Evolutionary conservation across 1,284 basidiomycete species (phyloP).

Genomic region (Puccinia horiana): DNA sequence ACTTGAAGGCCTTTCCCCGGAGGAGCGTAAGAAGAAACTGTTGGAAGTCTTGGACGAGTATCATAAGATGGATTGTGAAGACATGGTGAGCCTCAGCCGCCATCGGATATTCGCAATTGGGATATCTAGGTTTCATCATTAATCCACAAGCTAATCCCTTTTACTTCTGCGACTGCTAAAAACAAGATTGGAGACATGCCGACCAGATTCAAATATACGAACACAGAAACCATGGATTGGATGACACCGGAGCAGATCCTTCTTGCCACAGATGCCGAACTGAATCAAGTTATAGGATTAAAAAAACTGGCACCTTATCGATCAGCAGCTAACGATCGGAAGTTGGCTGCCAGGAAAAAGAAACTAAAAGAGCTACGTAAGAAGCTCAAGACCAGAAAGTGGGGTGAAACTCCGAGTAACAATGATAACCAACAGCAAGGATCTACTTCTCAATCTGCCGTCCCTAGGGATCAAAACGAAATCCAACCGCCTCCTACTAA

Average conservation of each 20-base stretch:
- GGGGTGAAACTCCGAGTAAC: constrained; percentile 60
- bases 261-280: constrained; percentile 84
- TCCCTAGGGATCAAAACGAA: constrained; percentile 32
- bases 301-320: constrained; percentile 90
- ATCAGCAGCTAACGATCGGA: constrained; percentile 59
- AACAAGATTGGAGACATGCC: constrained; percentile 79
- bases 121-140: background rate
- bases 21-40: constrained; percentile 61
- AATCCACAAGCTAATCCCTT: background rate
- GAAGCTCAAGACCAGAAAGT: constrained; percentile 62
- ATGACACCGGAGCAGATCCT: constrained; percentile 85
- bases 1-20: constrained; percentile 58
- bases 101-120: background rate
- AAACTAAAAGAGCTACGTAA: constrained; percentile 74
- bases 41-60: constrained; percentile 88
- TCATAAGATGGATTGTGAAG: constrained; percentile 89
- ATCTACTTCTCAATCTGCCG: constrained; percentile 51
- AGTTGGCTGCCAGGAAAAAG: constrained; percentile 68
- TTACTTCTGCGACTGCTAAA: constrained; percentile 27
- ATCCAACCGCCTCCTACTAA: constrained; percentile 53
- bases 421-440: constrained; percentile 49
- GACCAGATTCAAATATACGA: constrained; percentile 89
- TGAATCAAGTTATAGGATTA: constrained; percentile 84
- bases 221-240: constrained; percentile 70
- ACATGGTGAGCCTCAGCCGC: constrained; percentile 68